A percentile compares a stretch with the other conserved stretches of the same genome.
Conservation (phyloP, 2,329 filamentous ascomycete genomes). For the Cercospora sp. region DNA sequence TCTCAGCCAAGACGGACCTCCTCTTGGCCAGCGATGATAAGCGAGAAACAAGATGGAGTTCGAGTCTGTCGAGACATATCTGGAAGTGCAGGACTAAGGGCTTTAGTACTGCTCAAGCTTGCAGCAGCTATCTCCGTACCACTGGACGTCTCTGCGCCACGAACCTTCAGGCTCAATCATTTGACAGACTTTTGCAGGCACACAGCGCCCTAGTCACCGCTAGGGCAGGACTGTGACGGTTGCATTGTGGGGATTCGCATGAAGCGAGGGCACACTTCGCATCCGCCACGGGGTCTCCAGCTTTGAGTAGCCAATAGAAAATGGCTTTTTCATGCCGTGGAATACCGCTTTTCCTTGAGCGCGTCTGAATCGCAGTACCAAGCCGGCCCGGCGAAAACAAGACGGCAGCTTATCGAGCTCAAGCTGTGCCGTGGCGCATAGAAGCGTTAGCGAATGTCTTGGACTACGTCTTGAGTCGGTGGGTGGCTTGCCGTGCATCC, state of each 20-base stretch:
- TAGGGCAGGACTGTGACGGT: neutral
- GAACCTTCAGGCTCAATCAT: conserved; percentile 9
- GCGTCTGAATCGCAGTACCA: conserved; percentile 1
- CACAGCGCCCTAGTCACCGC: neutral
- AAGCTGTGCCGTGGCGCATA: conserved; percentile 7
- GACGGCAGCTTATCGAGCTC: conserved; percentile 11
- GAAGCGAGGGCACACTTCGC: neutral
- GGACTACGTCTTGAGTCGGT: neutral
- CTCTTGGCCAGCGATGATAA: conserved; percentile 1
- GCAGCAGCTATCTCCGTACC: conserved; percentile 2
- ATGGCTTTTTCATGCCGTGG: neutral
- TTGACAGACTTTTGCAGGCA: conserved; percentile 4
- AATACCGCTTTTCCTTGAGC: conserved; percentile 4
- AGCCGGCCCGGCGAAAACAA: conserved; percentile 12
- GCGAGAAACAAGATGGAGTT: neutral
- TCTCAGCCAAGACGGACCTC: conserved; percentile 10
- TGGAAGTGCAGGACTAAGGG: neutral
- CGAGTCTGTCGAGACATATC: neutral
- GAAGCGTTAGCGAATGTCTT: conserved; percentile 6
- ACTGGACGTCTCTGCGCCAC: neutral
- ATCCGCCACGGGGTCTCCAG: conserved; percentile 6
- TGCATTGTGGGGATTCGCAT: neutral
- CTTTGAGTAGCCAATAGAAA: neutral
- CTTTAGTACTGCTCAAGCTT: conserved; percentile 6
- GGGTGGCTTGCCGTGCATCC: neutral